phyloP scores from a whole-genome alignment of 257 asterid genomes.

The Solanum ossicruentum region DNA sequence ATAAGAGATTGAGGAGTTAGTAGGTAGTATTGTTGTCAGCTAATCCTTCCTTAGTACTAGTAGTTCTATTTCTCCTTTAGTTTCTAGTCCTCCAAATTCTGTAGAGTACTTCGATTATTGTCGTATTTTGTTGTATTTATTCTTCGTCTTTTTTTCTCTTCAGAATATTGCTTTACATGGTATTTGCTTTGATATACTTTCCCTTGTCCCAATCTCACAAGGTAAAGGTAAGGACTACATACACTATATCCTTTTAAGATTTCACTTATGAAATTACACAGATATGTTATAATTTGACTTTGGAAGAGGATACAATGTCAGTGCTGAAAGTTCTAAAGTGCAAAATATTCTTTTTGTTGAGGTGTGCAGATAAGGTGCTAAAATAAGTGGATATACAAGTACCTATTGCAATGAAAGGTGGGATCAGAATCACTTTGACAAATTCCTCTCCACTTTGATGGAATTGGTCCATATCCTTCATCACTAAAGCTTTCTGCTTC shows the following conservation, averaged over 20 bases:
- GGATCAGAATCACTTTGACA: constrained; percentile 58
- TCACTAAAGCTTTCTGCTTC: constrained; percentile 78
- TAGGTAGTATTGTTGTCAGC: neutral
- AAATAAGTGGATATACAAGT: neutral
- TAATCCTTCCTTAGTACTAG: neutral
- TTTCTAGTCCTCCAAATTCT: neutral
- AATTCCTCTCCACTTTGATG: constrained; percentile 77
- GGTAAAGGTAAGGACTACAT: no score
- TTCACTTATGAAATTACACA: no score
- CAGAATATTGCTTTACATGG: neutral
- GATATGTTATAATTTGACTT: neutral
- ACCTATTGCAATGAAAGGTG: constrained; percentile 77
- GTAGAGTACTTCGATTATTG: accelerated
- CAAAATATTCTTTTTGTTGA: neutral
- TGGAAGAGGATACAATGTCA: neutral
- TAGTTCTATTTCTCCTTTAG: neutral
- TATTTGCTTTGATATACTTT: neutral
- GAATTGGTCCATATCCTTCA: constrained; percentile 56
- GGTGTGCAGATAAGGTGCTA: neutral
- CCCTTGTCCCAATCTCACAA: no score
- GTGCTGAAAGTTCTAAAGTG: neutral
- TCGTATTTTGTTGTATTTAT: no score
- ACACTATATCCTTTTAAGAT: neutral
- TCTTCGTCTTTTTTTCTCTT: no score
- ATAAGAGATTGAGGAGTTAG: no score